phyloP scores from a whole-genome alignment of 2,329 filamentous ascomycete genomes.

The Aquanectria penicillioides region DNA sequence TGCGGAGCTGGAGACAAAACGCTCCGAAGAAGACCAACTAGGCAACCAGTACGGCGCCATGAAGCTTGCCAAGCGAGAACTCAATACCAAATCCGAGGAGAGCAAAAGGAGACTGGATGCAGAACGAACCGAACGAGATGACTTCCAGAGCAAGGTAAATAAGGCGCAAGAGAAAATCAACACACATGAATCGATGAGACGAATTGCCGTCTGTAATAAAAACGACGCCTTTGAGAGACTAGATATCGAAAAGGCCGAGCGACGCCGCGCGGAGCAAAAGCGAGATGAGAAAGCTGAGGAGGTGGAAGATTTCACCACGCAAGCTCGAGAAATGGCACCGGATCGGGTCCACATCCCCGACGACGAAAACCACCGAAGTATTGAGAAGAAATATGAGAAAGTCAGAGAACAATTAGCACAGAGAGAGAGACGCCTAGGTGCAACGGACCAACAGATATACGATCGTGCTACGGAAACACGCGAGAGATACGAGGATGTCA shows the following conservation, averaged over 20 bases:
- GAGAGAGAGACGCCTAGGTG: constrained; percentile 68
- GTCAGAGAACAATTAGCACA: constrained; percentile 68
- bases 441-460: constrained; percentile 72
- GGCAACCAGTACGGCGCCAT: constrained; percentile 66
- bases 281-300: constrained; percentile 56
- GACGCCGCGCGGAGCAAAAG: constrained; percentile 56
- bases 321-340: constrained; percentile 64
- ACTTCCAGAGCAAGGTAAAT: constrained; percentile 58
- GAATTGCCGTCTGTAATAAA: constrained; percentile 67
- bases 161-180: constrained; percentile 67
- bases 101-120: constrained; percentile 50
- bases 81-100: constrained; percentile 55
- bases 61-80: constrained; percentile 57
- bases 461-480: constrained; percentile 55
- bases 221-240: constrained; percentile 67
- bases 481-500: constrained; percentile 55
- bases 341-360: constrained; percentile 70
- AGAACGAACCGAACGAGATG: constrained; percentile 47
- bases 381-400: constrained; percentile 64
- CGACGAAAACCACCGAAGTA: constrained; percentile 68
- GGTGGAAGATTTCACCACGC: constrained; percentile 63
- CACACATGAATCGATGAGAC: constrained; percentile 58
- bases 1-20: constrained; percentile 64
- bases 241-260: constrained; percentile 59
- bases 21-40: constrained; percentile 58